Percentiles rank a stretch among this genome's conserved stretches.
Conservation (phyloP, 768 basidiomycete species). For the Fistulinella prunicolor region DNA sequence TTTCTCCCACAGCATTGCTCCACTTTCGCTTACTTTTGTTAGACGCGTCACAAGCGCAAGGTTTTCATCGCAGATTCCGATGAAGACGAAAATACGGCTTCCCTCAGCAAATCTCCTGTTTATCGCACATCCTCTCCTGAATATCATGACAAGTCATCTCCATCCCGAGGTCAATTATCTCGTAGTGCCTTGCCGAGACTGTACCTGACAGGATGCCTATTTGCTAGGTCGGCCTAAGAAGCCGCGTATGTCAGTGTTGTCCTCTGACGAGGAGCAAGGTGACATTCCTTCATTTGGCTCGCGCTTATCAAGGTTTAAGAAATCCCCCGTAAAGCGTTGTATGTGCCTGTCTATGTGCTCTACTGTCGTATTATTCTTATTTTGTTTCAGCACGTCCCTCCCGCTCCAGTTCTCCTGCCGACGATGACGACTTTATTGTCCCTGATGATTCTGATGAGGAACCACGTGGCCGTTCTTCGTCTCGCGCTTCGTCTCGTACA, state of each 20-base stretch:
- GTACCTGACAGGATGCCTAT: constrained; percentile 7
- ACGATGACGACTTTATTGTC: constrained; percentile 73
- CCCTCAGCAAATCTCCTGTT: constrained; percentile 15
- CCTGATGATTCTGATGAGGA: constrained; percentile 65
- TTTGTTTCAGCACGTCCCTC: constrained; percentile 39
- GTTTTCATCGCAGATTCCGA: constrained; percentile 68
- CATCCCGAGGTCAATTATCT: constrained; percentile 22
- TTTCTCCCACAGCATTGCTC: neutral
- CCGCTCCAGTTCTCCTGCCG: constrained; percentile 41
- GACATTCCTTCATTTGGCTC: constrained; percentile 50
- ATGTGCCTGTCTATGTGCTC: constrained; percentile 8
- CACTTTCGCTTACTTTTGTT: neutral
- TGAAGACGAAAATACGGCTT: constrained; percentile 33
- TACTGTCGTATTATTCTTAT: constrained; percentile 7
- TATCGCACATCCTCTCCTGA: constrained; percentile 29
- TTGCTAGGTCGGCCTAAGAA: constrained; percentile 53
- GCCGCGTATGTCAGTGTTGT: constrained; percentile 49
- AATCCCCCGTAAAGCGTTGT: constrained; percentile 58
- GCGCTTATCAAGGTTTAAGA: constrained; percentile 61
- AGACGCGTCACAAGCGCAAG: constrained; percentile 62
- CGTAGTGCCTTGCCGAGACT: neutral
- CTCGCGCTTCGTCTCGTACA: constrained; percentile 47
- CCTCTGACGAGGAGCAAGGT: constrained; percentile 50
- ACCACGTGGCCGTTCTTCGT: constrained; percentile 44
- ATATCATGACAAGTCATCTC: constrained; percentile 23